Evolutionary conservation across 1,284 basidiomycete species (phyloP), one percentile per base, ranked within the genome.

Genomic region (Anthracocystis walkeri): DNA sequence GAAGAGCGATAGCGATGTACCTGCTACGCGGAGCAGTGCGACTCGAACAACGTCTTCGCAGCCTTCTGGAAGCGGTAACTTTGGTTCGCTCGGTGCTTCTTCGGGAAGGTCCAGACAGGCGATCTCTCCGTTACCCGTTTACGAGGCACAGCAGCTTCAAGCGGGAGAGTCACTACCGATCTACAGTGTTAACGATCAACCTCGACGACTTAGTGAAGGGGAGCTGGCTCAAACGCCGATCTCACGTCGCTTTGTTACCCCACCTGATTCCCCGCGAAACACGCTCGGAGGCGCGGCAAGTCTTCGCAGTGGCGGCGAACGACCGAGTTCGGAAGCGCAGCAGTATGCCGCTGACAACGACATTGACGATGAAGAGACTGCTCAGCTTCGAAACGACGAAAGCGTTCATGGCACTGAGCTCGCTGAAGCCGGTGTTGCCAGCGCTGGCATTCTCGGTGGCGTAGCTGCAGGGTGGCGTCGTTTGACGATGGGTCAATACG

Each of bases 401-500:
- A 40, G 50, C 4, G 59, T 29, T 11, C 35, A 29, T 1, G 54
- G 58, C 11, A 48, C 63, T 14, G 49, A 59, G 18, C 46, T 54
- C 0, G 49, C 53, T 7, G 72, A 63, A 38, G 53, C 52, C 0
- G 52, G 72, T 7, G 67, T 61, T 7, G 77, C 67, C 8, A 64
- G 65, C 29, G 62, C 65, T 4, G 72, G 75, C 6, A 63, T 80
- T 55, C 35, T 80, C 7, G 77, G 78, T 18, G 72, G 76, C 14
- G 49, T 78, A 18, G 68, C 75, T 0, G 68, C 76, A 21, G 78
- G 78, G 12, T 78, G 76, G 78, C 62, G 69, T 6, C 67, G 77
- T 6, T 51, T 78, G 56, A 78, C 76, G n/a, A 72, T 72, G 68
- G 77, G 72, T 8, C 68, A 77, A 27, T 70, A 64, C 45, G 72